phyloP scores from a whole-genome alignment of 805 yeast species.

The Starmerella asiatica region DNA sequence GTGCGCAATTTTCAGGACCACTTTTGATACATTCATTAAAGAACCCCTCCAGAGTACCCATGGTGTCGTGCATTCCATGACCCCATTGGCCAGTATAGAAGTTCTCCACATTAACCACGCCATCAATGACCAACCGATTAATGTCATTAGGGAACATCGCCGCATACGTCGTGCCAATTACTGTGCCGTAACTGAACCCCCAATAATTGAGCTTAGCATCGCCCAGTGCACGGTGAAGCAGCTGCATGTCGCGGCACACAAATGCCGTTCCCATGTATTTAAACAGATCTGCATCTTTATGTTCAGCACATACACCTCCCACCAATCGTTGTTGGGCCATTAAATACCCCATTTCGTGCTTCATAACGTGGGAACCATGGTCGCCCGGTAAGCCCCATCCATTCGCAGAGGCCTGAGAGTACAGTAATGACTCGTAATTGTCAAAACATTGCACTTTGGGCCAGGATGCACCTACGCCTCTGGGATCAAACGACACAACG shows the following conservation, averaged over 20 bases:
- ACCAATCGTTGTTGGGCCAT: slow-evolving; percentile 9
- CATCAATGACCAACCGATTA: slow-evolving; percentile 19
- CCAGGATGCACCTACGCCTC: slow-evolving; percentile 18
- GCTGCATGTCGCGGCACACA: slow-evolving; percentile 20
- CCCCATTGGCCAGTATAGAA: slow-evolving; percentile 18
- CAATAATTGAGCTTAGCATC: slow-evolving; percentile 21
- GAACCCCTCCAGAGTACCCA: slow-evolving; percentile 10
- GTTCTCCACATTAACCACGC: slow-evolving; percentile 17
- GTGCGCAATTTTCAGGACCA: slow-evolving; percentile 3
- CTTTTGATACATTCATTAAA: slow-evolving; percentile 10
- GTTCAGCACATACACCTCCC: slow-evolving; percentile 12
- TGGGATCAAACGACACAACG: slow-evolving; percentile 20
- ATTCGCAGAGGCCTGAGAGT: background rate
- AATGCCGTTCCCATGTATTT: slow-evolving; percentile 17
- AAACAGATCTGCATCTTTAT: slow-evolving; percentile 8
- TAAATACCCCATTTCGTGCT: slow-evolving; percentile 10
- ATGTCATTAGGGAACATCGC: slow-evolving; percentile 19
- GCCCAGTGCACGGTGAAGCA: slow-evolving; percentile 19
- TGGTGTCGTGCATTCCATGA: slow-evolving; percentile 13
- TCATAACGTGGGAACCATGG: slow-evolving; percentile 1
- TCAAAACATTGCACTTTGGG: slow-evolving; percentile 15
- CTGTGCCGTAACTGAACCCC: slow-evolving; percentile 22
- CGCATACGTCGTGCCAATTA: slow-evolving; percentile 21
- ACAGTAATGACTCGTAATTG: background rate
- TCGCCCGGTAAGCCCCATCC: slow-evolving; percentile 7